Conservation (phyloP, 192 early-diverging fungal species). For the Jimgerdemannia flammicorona region DNA sequence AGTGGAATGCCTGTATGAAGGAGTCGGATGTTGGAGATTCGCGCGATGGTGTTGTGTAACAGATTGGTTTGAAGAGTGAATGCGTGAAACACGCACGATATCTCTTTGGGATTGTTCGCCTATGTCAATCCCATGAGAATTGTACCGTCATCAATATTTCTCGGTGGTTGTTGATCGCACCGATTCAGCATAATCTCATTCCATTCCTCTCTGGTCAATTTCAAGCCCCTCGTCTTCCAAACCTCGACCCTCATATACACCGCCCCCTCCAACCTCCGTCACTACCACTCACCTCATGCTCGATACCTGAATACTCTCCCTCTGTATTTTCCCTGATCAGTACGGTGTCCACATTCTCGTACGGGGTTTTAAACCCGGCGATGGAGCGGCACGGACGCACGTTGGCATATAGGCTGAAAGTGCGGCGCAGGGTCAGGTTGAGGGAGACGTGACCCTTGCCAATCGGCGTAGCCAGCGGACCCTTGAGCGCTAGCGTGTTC, state of each 20-base stretch:
- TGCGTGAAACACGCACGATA: too few species aligned
- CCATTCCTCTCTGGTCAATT: too few species aligned
- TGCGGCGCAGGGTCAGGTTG: slow-evolving; percentile 82
- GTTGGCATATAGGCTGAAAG: slow-evolving; percentile 98
- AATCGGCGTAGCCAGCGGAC: slow-evolving; percentile 95
- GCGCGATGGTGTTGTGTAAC: too few species aligned
- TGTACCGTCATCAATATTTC: too few species aligned
- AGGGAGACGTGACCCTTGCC: slow-evolving; percentile 99
- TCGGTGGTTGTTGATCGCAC: too few species aligned
- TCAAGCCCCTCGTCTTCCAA: too few species aligned
- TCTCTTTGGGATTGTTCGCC: too few species aligned
- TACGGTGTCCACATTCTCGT: slow-evolving; percentile 95
- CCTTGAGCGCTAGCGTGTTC: slow-evolving; percentile 97
- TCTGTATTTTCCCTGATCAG: slow-evolving; percentile 99
- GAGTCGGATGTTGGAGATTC: too few species aligned
- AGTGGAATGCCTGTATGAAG: too few species aligned
- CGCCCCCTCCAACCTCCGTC: background rate
- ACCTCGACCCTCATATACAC: slow-evolving; percentile 13
- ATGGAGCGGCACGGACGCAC: slow-evolving; percentile 98
- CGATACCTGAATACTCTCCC: slow-evolving; percentile 99
- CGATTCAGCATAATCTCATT: too few species aligned
- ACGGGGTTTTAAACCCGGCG: slow-evolving; percentile 93
- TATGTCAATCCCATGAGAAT: too few species aligned
- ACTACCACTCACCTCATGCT: slow-evolving; percentile 65
- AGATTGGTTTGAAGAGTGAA: too few species aligned